These are phyloP conservation scores for Hanseniaspora lachancei DNA, from an alignment of 805 yeast species.

Conservation along the genomic window DNA sequence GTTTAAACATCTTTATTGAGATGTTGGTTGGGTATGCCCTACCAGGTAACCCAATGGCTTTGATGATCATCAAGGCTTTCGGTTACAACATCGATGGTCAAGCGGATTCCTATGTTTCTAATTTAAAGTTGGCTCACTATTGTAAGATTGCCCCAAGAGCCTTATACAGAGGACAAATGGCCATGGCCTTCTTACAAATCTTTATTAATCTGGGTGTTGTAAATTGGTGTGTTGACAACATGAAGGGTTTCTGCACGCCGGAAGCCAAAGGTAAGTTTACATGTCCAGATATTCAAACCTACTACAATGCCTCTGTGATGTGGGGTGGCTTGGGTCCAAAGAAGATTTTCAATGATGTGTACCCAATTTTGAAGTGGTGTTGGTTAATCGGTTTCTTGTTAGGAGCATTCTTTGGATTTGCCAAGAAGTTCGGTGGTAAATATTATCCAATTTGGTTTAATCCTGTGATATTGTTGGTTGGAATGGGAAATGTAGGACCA, in stretches of 20 bases:
- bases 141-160: constrained; percentile 46
- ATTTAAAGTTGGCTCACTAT: constrained; percentile 45
- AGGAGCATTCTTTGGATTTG: constrained; percentile 24
- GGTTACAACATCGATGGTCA: constrained; percentile 45
- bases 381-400: constrained; percentile 42
- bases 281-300: constrained; percentile 32
- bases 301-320: constrained; percentile 39
- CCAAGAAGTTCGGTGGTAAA: constrained; percentile 22
- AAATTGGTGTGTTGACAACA: constrained; percentile 31
- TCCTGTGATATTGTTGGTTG: constrained; percentile 41
- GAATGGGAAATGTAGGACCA: constrained; percentile 36
- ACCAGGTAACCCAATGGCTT: constrained; percentile 43
- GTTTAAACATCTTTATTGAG: constrained; percentile 48
- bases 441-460: constrained; percentile 30
- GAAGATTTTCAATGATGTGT: constrained; percentile 42
- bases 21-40: constrained; percentile 47
- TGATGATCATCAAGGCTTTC: constrained; percentile 40
- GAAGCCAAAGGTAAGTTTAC: constrained; percentile 33
- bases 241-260: constrained; percentile 30
- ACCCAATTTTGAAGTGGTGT: constrained; percentile 52
- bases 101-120: constrained; percentile 38
- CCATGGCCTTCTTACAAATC: constrained; percentile 31
- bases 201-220: constrained; percentile 30
- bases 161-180: constrained; percentile 35
- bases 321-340: constrained; percentile 52